Conservation (phyloP, 2,329 filamentous ascomycete species). For the Aureobasidium sp. region DNA sequence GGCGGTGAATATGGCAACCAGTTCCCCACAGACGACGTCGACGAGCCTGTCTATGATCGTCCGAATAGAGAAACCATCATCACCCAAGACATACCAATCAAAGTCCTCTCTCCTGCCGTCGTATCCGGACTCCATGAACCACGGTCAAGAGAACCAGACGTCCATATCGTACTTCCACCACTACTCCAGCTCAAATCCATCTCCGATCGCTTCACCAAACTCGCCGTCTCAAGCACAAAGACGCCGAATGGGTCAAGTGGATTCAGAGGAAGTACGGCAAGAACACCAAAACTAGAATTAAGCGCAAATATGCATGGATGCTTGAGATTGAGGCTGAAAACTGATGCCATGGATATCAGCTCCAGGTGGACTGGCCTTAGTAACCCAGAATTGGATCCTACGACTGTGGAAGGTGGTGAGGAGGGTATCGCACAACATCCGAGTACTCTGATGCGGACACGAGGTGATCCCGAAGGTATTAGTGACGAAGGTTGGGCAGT, state of each 20-base stretch:
- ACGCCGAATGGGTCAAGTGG: conserved; percentile 26
- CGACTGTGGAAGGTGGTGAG: conserved; percentile 59
- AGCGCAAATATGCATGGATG: conserved; percentile 93
- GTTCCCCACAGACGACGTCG: conserved; percentile 13
- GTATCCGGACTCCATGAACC: conserved; percentile 96
- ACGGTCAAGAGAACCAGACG: conserved; percentile 80
- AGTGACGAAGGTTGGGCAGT: conserved; percentile 81
- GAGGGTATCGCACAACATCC: conserved; percentile 68
- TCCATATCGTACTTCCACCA: conserved; percentile 84
- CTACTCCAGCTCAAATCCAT: conserved; percentile 86
- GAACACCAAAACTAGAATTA: conserved; percentile 65
- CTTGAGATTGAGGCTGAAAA: conserved; percentile 69
- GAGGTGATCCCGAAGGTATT: conserved; percentile 50
- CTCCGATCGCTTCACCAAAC: conserved; percentile 88
- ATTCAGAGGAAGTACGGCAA: conserved; percentile 23
- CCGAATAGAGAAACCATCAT: conserved; percentile 83
- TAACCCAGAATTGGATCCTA: conserved; percentile 81
- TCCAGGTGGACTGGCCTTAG: conserved; percentile 79
- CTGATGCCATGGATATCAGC: conserved; percentile 76
- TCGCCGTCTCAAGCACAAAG: conserved; percentile 49
- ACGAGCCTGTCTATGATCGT: conserved; percentile 30
- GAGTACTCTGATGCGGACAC: conserved; percentile 64
- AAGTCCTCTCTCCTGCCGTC: conserved; percentile 72
- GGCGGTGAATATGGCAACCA: neutral
- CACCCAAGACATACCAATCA: conserved; percentile 92